Conservation (phyloP, 2,329 filamentous ascomycete species). For the Scorias spongiosa region DNA sequence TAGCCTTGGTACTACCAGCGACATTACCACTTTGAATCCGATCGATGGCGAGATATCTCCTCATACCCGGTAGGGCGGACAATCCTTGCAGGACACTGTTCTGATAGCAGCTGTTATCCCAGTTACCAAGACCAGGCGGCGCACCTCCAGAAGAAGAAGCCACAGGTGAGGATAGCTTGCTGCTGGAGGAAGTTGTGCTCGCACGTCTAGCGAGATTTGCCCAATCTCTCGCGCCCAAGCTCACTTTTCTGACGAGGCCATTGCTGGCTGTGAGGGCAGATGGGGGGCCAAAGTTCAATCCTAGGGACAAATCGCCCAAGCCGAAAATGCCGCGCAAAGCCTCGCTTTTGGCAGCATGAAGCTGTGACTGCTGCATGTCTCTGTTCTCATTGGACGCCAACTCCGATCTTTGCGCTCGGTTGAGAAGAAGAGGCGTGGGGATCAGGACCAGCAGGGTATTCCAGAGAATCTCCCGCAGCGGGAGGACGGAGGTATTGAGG, state of each 20-base stretch:
- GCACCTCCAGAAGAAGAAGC: slow-evolving; percentile 13
- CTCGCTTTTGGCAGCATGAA: slow-evolving; percentile 23
- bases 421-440: slow-evolving; percentile 43
- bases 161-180: slow-evolving; percentile 3
- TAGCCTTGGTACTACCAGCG: slow-evolving; percentile 15
- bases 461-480: slow-evolving; percentile 41
- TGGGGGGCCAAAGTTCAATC: slow-evolving; percentile 15
- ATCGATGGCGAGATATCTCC: slow-evolving; percentile 41
- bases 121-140: slow-evolving; percentile 63
- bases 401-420: slow-evolving; percentile 30
- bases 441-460: slow-evolving; percentile 42
- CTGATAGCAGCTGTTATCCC: slow-evolving; percentile 93
- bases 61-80: slow-evolving; percentile 57
- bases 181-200: slow-evolving; percentile 2
- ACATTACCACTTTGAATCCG: neutral
- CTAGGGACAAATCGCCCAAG: slow-evolving; percentile 21
- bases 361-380: slow-evolving; percentile 15
- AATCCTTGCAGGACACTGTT: slow-evolving; percentile 70
- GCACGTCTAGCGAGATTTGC: neutral
- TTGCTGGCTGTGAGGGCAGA: slow-evolving; percentile 17
- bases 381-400: slow-evolving; percentile 9
- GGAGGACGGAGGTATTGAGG: slow-evolving; percentile 19
- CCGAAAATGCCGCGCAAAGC: slow-evolving; percentile 23
- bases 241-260: neutral
- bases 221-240: neutral